These are phyloP conservation scores for Linum usitatissimum DNA, from an alignment of 345 rosid genomes.

Conservation along the genomic window DNA sequence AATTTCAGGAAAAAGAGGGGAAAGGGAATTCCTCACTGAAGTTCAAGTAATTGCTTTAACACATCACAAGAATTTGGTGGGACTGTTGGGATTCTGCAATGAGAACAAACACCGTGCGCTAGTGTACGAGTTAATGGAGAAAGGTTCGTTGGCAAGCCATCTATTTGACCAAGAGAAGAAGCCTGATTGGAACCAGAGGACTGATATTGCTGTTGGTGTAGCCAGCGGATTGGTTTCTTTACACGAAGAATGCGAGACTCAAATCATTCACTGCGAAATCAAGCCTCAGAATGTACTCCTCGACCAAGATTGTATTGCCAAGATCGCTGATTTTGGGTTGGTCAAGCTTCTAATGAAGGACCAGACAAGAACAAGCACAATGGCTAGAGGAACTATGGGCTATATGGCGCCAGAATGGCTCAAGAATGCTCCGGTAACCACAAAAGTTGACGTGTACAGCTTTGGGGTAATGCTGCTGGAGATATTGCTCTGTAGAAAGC, in stretches of 20 bases:
- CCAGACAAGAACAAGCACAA: conserved; percentile 27
- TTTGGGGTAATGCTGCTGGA: conserved; percentile 28
- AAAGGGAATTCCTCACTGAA: conserved; percentile 35
- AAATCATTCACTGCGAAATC: conserved; percentile 39
- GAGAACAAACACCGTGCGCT: conserved; percentile 25
- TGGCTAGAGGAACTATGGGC: conserved; percentile 34
- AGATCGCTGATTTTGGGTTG: conserved; percentile 34
- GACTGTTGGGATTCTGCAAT: conserved; percentile 32
- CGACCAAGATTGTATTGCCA: conserved; percentile 19
- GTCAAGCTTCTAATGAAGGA: conserved; percentile 34
- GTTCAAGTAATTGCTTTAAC: conserved; percentile 32
- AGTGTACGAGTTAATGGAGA: conserved; percentile 36
- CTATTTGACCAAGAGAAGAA: conserved; percentile 23
- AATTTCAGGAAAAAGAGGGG: conserved; percentile 20
- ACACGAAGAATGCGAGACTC: conserved; percentile 39
- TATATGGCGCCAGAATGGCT: conserved; percentile 43
- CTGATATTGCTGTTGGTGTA: conserved; percentile 17
- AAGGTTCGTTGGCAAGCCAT: conserved; percentile 24
- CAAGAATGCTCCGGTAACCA: conserved; percentile 26
- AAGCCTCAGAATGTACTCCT: conserved; percentile 42
- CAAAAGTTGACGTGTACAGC: conserved; percentile 28
- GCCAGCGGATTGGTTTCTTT: conserved; percentile 34
- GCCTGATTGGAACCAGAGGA: conserved; percentile 34
- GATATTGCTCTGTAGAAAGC: conserved; percentile 22
- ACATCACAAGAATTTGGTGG: conserved; percentile 41